Conservation (phyloP, 1,284 basidiomycete species). For the Ceratobasidium sp. region DNA sequence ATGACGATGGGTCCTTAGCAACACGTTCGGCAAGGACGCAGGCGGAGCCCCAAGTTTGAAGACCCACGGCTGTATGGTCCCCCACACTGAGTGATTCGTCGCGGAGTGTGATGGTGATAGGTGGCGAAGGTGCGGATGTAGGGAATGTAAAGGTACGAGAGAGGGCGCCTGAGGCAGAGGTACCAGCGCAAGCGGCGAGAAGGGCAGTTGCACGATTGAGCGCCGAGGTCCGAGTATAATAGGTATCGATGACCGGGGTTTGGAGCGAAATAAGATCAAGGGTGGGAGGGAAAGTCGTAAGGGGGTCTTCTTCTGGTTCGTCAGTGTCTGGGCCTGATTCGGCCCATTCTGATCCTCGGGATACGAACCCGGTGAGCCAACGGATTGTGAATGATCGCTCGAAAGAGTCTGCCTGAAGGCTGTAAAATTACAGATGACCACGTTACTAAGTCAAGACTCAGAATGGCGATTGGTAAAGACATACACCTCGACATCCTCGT, state of each 20-base stretch:
- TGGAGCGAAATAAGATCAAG: background rate
- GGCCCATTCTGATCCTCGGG: conserved; percentile 66
- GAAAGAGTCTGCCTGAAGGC: conserved; percentile 64
- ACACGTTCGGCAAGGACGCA: conserved; percentile 85
- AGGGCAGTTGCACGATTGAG: conserved; percentile 73
- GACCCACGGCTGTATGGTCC: conserved; percentile 79
- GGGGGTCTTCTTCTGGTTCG: conserved; percentile 51
- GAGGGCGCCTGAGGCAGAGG: conserved; percentile 60
- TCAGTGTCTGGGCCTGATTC: conserved; percentile 52
- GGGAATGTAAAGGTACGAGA: conserved; percentile 66
- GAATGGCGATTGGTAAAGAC: background rate
- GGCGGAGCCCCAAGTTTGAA: conserved; percentile 91
- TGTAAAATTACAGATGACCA: background rate
- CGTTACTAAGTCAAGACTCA: background rate
- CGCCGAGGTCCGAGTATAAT: conserved; percentile 56
- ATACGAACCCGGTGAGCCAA: conserved; percentile 75
- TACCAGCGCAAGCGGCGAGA: conserved; percentile 64
- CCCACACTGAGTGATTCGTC: conserved; percentile 79
- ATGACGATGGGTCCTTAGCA: conserved; percentile 66
- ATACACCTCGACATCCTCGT: conserved; percentile 46
- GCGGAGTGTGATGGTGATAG: conserved; percentile 63
- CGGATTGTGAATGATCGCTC: conserved; percentile 73
- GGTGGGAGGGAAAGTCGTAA: background rate
- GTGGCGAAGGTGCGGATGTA: conserved; percentile 44
- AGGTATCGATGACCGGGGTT: conserved; percentile 1